These are phyloP conservation scores for Penicillium hesseltinei DNA, from an alignment of 2,329 filamentous ascomycete genomes.

Conservation along the genomic window DNA sequence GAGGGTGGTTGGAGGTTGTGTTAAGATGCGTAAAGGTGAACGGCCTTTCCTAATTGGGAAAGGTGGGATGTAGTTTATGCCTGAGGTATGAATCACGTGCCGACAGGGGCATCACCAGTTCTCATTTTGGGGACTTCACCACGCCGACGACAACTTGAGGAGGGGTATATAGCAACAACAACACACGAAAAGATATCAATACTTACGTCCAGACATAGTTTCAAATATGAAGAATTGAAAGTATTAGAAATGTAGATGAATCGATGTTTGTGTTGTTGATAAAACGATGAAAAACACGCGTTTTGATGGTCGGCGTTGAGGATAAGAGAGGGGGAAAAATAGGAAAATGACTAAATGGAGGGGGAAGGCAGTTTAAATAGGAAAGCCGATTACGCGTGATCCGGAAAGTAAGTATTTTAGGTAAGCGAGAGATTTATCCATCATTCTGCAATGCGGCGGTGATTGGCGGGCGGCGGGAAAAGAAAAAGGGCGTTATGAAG, in stretches of 20 bases:
- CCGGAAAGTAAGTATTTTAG: constrained; percentile 20
- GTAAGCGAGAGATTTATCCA: constrained; percentile 24
- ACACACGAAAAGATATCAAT: constrained; percentile 8
- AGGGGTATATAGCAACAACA: neutral
- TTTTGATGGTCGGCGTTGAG: constrained; percentile 9
- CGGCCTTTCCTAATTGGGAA: constrained; percentile 10
- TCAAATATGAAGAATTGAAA: constrained; percentile 13
- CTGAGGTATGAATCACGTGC: constrained; percentile 29
- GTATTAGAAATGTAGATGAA: constrained; percentile 13
- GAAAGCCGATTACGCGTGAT: constrained; percentile 33
- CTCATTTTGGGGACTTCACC: neutral
- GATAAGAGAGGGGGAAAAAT: constrained; percentile 14
- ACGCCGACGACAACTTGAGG: constrained; percentile 1
- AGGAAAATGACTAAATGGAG: constrained; percentile 17
- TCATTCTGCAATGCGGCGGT: constrained; percentile 30
- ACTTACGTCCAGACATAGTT: constrained; percentile 46
- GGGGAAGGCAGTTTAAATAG: constrained; percentile 32
- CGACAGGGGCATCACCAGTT: constrained; percentile 20
- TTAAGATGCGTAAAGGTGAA: neutral
- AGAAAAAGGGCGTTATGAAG: constrained; percentile 42
- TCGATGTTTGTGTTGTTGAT: neutral
- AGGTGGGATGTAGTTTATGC: constrained; percentile 10
- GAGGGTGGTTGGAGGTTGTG: constrained; percentile 9
- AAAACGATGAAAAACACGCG: constrained; percentile 20
- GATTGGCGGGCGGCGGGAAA: constrained; percentile 34